Base-by-base conservation (phyloP, 108 stramenopile genomes). In the Stephanodiscus triporus region DNA sequence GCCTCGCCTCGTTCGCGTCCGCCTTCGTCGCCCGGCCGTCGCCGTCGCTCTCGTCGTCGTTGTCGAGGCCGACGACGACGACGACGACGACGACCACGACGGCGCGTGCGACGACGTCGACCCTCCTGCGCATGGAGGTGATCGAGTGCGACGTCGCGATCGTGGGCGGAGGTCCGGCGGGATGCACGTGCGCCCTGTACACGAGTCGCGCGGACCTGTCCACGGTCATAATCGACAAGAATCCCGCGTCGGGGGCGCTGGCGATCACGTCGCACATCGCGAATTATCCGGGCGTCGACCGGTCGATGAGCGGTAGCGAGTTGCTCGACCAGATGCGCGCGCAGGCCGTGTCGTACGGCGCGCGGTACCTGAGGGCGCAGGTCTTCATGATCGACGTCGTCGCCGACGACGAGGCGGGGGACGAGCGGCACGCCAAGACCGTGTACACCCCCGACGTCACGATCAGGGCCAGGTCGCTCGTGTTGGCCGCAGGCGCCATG, bases 261-360 rank as follows among this genome's bases (percentile, higher is more conserved):
- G 74, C 74, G 0, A 58, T 75, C 48, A 75, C 74, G 14, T 34
- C 32, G 20, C 74, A 72, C 65, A 80, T 84, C 24, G 83, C 80
- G 34, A 84, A 84, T 30, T 84, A 78, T 40, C 83, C 83, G 8
- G 83, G 83, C 3, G 76, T 78, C 27, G 58, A 63, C 17, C 66
- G 59, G 19, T 20, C 30, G 19, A 56, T 67, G 65, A 42, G 24
- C 5, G 74, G 74, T 0, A 3, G 0, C 2, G 74, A 75, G 27
- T 54, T 75, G 24, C 32, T 75, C 26, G 66, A 67, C 6, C 26
- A 53, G 74, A 75, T 75, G 74, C 37, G 63, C 2, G 38, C 22
- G 3, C 74, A 75, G 50, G 74, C 74, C 4, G 32, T 58, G 17
- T 5, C 24, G 37, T 75, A 75, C 49, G 74, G 74, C 13, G 45